These are phyloP conservation scores for Bifiguratus adelaidae DNA, from an alignment of 192 early-diverging fungal species.

Conservation along the genomic window DNA sequence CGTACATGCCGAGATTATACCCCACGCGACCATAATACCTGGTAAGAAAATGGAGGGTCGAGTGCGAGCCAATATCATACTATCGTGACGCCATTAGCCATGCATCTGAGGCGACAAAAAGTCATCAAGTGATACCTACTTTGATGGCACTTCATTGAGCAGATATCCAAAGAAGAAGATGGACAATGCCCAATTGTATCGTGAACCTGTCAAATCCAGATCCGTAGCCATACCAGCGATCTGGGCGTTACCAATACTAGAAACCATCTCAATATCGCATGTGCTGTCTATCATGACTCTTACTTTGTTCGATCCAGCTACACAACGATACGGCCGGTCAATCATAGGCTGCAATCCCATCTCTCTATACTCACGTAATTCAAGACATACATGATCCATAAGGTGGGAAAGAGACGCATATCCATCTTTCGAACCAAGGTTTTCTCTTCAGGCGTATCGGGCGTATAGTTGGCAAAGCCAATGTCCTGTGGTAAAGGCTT, in stretches of 20 bases:
- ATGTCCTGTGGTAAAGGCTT: too few species aligned
- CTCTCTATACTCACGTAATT: constrained; percentile 2
- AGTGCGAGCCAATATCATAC: constrained; percentile 12
- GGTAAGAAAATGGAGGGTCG: constrained; percentile 4
- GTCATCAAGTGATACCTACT: too few species aligned
- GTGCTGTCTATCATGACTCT: neutral
- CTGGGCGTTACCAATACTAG: neutral
- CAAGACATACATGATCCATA: constrained; percentile 19
- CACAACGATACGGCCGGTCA: neutral
- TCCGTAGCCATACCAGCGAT: constrained; percentile 7
- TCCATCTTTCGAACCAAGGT: constrained; percentile 24
- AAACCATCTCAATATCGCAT: neutral
- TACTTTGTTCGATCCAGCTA: neutral
- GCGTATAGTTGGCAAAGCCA: too few species aligned
- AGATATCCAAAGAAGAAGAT: constrained; percentile 36
- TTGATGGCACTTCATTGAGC: constrained; percentile 34
- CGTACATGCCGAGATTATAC: constrained; percentile 20
- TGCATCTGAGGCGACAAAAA: too few species aligned
- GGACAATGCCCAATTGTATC: constrained; percentile 27
- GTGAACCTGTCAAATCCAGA: constrained; percentile 5
- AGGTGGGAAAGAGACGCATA: constrained; percentile 18
- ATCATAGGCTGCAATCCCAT: neutral
- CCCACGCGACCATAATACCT: constrained; percentile 34
- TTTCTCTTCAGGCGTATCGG: too few species aligned
- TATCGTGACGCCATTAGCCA: too few species aligned